Evolutionary conservation across 805 yeast species (phyloP).

Genomic region (Clavispora carvajalis): DNA sequence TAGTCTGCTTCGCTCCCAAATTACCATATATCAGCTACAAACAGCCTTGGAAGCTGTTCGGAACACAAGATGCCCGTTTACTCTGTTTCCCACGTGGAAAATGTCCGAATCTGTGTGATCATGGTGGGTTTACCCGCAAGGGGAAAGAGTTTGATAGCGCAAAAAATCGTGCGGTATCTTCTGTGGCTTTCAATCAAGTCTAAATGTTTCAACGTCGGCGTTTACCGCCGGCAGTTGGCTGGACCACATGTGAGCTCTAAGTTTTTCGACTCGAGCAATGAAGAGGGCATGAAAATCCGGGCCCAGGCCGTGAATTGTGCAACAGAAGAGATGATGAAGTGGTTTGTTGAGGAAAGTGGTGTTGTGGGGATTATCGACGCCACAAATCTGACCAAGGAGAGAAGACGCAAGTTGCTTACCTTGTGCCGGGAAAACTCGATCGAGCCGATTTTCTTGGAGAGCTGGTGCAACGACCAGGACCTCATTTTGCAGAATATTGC

Average conservation of each 20-base stretch:
- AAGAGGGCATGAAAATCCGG: constrained; percentile 58
- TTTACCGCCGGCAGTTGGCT: constrained; percentile 58
- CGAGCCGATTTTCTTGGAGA: constrained; percentile 89
- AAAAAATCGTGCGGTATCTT: constrained; percentile 85
- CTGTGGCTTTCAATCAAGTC: constrained; percentile 89
- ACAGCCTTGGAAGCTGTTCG: background rate
- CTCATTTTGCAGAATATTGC: constrained; percentile 72
- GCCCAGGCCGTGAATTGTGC: constrained; percentile 69
- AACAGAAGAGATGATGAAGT: constrained; percentile 70
- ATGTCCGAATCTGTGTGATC: constrained; percentile 75
- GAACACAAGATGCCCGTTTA: constrained; percentile 48
- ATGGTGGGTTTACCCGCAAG: constrained; percentile 89
- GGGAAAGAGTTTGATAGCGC: constrained; percentile 92
- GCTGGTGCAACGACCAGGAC: constrained; percentile 81
- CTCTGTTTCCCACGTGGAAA: constrained; percentile 56
- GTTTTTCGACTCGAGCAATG: constrained; percentile 67
- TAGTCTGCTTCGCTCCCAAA: background rate
- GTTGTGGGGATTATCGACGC: constrained; percentile 94
- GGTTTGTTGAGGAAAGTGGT: constrained; percentile 79
- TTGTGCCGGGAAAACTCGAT: constrained; percentile 61
- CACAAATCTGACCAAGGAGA: constrained; percentile 73
- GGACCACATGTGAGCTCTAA: constrained; percentile 52
- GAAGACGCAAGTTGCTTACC: constrained; percentile 61
- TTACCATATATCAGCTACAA: background rate
- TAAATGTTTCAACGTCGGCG: constrained; percentile 85